Evolutionary conservation across 352 stramenopile genomes (phyloP).

Genomic region (Blastocystis sp.): DNA sequence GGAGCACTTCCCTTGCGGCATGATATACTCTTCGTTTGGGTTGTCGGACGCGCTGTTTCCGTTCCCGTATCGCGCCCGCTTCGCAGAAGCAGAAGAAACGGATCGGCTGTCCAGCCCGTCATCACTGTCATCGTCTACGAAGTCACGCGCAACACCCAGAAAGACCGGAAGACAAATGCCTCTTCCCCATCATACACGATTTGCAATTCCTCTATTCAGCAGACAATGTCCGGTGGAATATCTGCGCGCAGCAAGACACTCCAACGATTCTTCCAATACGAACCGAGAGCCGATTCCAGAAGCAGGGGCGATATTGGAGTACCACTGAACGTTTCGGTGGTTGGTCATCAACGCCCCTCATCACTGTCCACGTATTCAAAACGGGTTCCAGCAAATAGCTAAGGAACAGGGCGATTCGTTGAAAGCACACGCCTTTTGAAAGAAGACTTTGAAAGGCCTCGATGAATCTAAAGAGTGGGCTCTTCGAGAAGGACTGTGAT

Average conservation of each 20-base stretch:
- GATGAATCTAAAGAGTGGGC: not conserved
- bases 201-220: too few species aligned
- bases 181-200: constrained; percentile 18
- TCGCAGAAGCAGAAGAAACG: not conserved
- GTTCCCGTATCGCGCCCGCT: not conserved
- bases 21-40: not conserved
- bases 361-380: not conserved
- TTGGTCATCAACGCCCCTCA: not conserved
- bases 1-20: constrained; percentile 44
- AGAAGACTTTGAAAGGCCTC: not conserved
- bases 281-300: too few species aligned
- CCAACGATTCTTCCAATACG: too few species aligned
- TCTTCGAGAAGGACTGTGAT: not conserved
- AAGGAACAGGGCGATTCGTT: not conserved
- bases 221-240: too few species aligned
- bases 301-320: not conserved
- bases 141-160: not conserved
- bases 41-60: not conserved
- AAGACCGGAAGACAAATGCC: constrained; percentile 21
- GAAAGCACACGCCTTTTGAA: not conserved
- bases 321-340: not conserved
- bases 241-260: too few species aligned
- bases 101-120: not conserved
- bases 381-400: not conserved
- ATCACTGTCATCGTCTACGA: constrained; percentile 40